These are phyloP conservation scores for Cryphonectria carpinicola DNA, from an alignment of 2,329 filamentous ascomycete species.

Conservation along the genomic window DNA sequence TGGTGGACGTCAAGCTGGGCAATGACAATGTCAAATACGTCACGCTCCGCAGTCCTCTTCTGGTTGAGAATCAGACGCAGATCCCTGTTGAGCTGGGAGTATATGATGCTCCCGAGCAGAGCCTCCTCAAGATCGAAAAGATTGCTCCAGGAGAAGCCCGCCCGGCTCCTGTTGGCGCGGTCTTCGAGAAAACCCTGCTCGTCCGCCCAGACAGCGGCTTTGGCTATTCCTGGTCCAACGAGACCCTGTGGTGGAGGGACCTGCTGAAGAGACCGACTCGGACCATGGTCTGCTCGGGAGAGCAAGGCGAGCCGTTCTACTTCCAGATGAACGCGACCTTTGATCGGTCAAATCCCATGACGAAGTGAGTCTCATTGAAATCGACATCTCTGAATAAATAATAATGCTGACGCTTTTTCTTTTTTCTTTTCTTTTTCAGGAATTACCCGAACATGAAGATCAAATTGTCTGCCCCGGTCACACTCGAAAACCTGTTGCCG, in stretches of 20 bases:
- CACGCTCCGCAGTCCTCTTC: slow-evolving; percentile 86
- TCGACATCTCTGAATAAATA: background rate
- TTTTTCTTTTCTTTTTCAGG: slow-evolving; percentile 41
- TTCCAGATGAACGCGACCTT: slow-evolving; percentile 92
- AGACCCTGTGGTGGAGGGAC: slow-evolving; percentile 91
- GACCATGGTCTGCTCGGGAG: slow-evolving; percentile 86
- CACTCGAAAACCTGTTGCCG: slow-evolving; percentile 90
- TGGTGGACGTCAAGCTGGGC: slow-evolving; percentile 91
- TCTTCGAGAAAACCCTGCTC: slow-evolving; percentile 84
- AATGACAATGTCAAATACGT: slow-evolving; percentile 97
- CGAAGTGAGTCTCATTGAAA: slow-evolving; percentile 55
- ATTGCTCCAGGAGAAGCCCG: slow-evolving; percentile 88
- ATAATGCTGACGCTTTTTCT: slow-evolving; percentile 37
- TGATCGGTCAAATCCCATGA: slow-evolving; percentile 81
- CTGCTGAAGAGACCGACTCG: slow-evolving; percentile 81
- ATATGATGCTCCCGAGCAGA: slow-evolving; percentile 83
- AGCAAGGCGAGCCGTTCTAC: slow-evolving; percentile 88
- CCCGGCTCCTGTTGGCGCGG: slow-evolving; percentile 89
- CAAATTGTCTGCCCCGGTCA: slow-evolving; percentile 87
- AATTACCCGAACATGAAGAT: slow-evolving; percentile 95
- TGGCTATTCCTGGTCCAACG: slow-evolving; percentile 92
- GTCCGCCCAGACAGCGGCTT: slow-evolving; percentile 94
- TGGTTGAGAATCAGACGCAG: slow-evolving; percentile 95
- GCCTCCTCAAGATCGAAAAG: slow-evolving; percentile 97
- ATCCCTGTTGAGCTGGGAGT: slow-evolving; percentile 94